Base-by-base conservation (phyloP, 2,329 filamentous ascomycete species). In the Cyclaneusma minus region DNA sequence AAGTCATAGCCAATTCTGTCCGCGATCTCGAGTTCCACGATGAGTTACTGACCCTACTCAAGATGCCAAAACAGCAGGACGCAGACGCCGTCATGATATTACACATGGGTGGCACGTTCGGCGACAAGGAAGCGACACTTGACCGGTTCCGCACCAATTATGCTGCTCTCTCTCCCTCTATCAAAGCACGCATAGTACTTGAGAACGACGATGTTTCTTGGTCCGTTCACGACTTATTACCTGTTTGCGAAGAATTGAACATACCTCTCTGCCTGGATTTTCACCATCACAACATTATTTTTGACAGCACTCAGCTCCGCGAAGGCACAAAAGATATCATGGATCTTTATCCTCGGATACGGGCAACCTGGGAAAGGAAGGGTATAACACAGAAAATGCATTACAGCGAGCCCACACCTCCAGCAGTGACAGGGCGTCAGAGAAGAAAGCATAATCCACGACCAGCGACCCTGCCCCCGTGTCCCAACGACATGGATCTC, bases 201-300 rank as follows among this genome's bases (percentile, higher is more conserved):
- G 87, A 95, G 47, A 95, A 95, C 36, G 87, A 94, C 49, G 87
- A 95, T 45, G 81, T 95, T 2, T 71, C 72, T 19, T 95, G 82
- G 78, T 76, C 69, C n/a, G 81, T 93, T 0, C 85, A 94, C 41
- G 85, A 95, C 41, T 55, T 95, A 5, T 59, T 95, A 0, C 85
- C 87, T 0, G 58, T 92, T 0, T 95, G 87, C 45, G 80, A 95
- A 49, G 84, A 93, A 50, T 60, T 94, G n/a, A 80, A 87, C 45
- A 93, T 95, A 20, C 87, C 87, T 0, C 53, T 94, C 0, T 85
- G 93, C 2, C 70, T 95, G 7, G 87, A 95, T 49, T 95, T 70
- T 39, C 87, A 95, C 44, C 87, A 95, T 41, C 82, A 95, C 58
- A 94, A 94, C 48, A 94, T 95, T 39, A 56, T 92, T 6, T 92